These are phyloP conservation scores for Hygrocybe punicea DNA, from an alignment of 768 basidiomycete genomes.

Conservation along the genomic window DNA sequence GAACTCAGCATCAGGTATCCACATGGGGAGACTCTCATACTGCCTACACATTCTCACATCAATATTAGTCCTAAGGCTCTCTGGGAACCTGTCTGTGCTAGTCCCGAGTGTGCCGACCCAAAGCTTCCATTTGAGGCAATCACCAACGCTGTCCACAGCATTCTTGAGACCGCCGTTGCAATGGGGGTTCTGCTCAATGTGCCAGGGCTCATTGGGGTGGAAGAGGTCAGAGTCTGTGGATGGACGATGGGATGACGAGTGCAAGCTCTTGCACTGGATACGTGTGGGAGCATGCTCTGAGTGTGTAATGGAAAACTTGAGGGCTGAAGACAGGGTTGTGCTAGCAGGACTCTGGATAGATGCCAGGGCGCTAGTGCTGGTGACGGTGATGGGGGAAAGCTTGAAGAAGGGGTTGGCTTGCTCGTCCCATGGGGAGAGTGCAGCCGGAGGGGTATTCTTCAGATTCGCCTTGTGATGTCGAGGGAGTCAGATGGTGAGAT, in stretches of 20 bases:
- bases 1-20: constrained; percentile 81
- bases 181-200: constrained; percentile 58
- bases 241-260: constrained; percentile 50
- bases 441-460: constrained; percentile 26
- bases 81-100: constrained; percentile 60
- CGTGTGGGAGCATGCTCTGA: constrained; percentile 36
- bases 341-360: too few relatives aligned
- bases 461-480: too few relatives aligned
- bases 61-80: constrained; percentile 54
- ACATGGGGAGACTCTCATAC: constrained; percentile 53
- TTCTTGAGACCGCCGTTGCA: constrained; percentile 85
- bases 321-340: too few relatives aligned
- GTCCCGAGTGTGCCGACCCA: constrained; percentile 76
- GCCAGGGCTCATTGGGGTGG: constrained; percentile 40
- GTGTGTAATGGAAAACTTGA: constrained; percentile 52
- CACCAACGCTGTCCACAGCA: constrained; percentile 66
- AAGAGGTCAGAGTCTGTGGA: constrained; percentile 11
- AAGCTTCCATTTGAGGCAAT: constrained; percentile 46
- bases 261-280: constrained; percentile 49
- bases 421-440: constrained; percentile 45
- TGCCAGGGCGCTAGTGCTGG: constrained; percentile 16
- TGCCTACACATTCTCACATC: constrained; percentile 47
- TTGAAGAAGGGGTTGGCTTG: constrained; percentile 56
- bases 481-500: too few relatives aligned
- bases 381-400: constrained; percentile 36